Evolutionary conservation across 805 yeast species (phyloP).

Genomic region (Kluyveromyces siamensis): DNA sequence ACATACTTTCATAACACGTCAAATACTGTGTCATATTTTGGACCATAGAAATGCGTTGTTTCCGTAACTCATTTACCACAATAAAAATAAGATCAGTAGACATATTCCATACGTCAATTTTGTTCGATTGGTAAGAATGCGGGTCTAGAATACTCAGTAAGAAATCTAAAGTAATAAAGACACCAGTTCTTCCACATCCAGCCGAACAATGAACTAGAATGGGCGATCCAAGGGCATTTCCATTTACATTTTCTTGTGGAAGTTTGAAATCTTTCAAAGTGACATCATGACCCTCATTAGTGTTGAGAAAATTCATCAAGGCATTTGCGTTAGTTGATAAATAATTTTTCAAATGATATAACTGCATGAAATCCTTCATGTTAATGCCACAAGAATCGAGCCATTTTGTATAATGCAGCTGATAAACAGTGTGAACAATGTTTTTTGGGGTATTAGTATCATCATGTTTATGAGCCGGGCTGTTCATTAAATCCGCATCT

Average conservation of each 20-base stretch:
- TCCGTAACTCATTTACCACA: slow-evolving; percentile 52
- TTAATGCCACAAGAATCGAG: slow-evolving; percentile 69
- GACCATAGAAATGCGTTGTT: slow-evolving; percentile 70
- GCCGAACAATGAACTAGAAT: slow-evolving; percentile 86
- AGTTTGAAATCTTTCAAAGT: slow-evolving; percentile 3
- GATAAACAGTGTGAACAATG: slow-evolving; percentile 41
- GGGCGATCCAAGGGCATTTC: slow-evolving; percentile 32
- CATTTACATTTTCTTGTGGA: slow-evolving; percentile 17
- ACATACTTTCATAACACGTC: slow-evolving; percentile 54
- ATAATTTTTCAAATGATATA: slow-evolving; percentile 26
- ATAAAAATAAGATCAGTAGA: slow-evolving; percentile 48
- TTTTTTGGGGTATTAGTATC: neutral
- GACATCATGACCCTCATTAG: slow-evolving; percentile 6
- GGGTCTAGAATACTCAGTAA: slow-evolving; percentile 27
- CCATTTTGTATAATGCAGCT: slow-evolving; percentile 74
- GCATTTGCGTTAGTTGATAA: slow-evolving; percentile 12
- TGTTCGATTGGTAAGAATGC: slow-evolving; percentile 27
- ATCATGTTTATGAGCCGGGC: neutral
- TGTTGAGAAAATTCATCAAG: slow-evolving; percentile 10
- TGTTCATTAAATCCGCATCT: neutral
- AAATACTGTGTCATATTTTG: slow-evolving; percentile 66
- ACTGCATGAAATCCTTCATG: slow-evolving; percentile 22
- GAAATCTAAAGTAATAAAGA: slow-evolving; percentile 62
- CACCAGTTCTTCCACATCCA: slow-evolving; percentile 95
- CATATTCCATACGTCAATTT: slow-evolving; percentile 35